Base-by-base conservation (phyloP, 2,329 filamentous ascomycete genomes). In the Epichloe gansuensis region DNA sequence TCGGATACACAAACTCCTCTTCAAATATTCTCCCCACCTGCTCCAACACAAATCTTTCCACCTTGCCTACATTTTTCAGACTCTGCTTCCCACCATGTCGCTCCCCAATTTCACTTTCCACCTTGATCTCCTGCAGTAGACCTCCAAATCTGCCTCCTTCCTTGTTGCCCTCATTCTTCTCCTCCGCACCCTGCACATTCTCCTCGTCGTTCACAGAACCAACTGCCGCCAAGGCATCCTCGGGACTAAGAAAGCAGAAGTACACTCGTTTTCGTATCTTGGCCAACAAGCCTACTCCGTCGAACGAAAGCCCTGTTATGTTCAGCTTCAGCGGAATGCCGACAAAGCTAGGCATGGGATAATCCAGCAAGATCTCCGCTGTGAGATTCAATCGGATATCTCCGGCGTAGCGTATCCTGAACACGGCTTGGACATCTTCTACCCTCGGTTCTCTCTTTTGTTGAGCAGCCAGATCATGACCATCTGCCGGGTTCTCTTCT, bases 271-370 rank as follows among this genome's bases (percentile, higher is more conserved):
- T 89, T 57, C 91, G 83, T 58, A 97, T 95, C 68, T 95, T 86
- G 9, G 93, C 93, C 53, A 96, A 70, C 46, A 97, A 88, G 1
- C 91, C 91, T 9, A 97, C 88, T 1, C 93, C 93, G 65, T 98
- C 91, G 69, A 98, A 98, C 0, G 87, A 90, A 55, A 98, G 71
- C 0, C 93, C 93, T 0, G 93, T 97, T 60, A 98, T 94, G 66
- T 91, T 95, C 28, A 98, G 76, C 67, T 93, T 91, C 46, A 98
- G 78, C 1, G 93, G 93, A 56, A 98, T 91, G 12, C 91, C 90
- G 2, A 97, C 91, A 63, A 98, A 98, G 72, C 88, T 95, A 42
- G 91, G 91, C 88, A 97, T 97, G 1, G 93, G 93, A 66, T 98
- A 98, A 69, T 98, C 93, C 37, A 98, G 82, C 35, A 97, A 75